Evolutionary conservation across 1,284 basidiomycete genomes (phyloP).

Genomic region (Melanopsichium pennsylvanicum): DNA sequence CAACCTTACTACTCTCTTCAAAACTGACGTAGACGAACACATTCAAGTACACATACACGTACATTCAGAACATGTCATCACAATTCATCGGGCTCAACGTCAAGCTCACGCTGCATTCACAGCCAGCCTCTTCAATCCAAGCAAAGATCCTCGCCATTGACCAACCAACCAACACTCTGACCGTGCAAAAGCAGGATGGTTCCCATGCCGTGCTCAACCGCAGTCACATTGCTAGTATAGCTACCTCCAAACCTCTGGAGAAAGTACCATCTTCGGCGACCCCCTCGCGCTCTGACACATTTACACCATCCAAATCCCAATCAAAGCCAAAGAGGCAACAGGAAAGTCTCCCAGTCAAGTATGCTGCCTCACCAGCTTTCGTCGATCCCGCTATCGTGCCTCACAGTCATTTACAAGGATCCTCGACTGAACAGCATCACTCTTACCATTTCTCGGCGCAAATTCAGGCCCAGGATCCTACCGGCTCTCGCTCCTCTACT

Average conservation of each 20-base stretch:
- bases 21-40: too few species aligned
- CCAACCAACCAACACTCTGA: slow-evolving; percentile 36
- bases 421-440: background rate
- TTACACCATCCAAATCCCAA: slow-evolving; percentile 7
- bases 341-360: background rate
- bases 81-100: slow-evolving; percentile 40
- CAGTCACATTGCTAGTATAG: slow-evolving; percentile 34
- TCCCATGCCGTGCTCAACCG: slow-evolving; percentile 25
- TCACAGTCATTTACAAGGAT: slow-evolving; percentile 6
- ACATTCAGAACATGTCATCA: slow-evolving; percentile 38
- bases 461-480: slow-evolving; percentile 11
- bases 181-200: slow-evolving; percentile 41
- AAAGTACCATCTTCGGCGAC: background rate
- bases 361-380: slow-evolving; percentile 1
- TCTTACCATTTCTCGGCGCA: slow-evolving; percentile 9
- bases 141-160: slow-evolving; percentile 45
- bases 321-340: slow-evolving; percentile 14
- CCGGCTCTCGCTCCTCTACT: slow-evolving; percentile 27
- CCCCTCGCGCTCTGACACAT: slow-evolving; percentile 2
- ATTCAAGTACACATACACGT: too few species aligned
- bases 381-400: slow-evolving; percentile 31
- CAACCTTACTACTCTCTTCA: too few species aligned
- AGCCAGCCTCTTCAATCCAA: slow-evolving; percentile 14
- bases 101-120: slow-evolving; percentile 38
- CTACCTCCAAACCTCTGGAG: slow-evolving; percentile 15